These are phyloP conservation scores for Rhododendron williamsianum DNA, from an alignment of 148 eudicot species.

Conservation along the genomic window DNA sequence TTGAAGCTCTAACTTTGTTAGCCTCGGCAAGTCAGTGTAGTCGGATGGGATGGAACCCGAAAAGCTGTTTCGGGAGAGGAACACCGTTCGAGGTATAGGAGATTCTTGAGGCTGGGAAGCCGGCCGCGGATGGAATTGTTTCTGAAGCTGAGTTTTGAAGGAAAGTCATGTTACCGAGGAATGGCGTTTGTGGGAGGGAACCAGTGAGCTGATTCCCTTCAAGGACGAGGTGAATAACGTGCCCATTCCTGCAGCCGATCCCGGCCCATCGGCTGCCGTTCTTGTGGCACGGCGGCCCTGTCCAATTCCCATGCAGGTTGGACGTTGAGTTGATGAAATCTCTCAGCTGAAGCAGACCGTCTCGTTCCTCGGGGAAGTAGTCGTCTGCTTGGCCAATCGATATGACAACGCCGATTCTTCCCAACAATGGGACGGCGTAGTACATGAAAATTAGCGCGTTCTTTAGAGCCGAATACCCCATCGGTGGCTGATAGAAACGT, in stretches of 20 bases:
- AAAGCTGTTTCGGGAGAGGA: conserved; percentile 33
- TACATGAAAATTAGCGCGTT: background rate
- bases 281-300: conserved; percentile 38
- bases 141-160: conserved; percentile 32
- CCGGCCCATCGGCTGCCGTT: conserved; percentile 37
- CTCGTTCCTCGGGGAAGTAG: conserved; percentile 30
- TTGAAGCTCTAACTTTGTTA: conserved; percentile 29
- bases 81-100: conserved; percentile 25
- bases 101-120: conserved; percentile 32
- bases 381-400: background rate
- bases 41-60: conserved; percentile 33
- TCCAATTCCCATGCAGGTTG: conserved; percentile 41
- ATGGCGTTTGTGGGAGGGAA: conserved; percentile 23
- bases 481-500: background rate
- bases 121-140: conserved; percentile 32
- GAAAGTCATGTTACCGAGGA: conserved; percentile 25
- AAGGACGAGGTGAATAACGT: conserved; percentile 28
- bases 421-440: background rate
- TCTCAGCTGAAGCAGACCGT: conserved; percentile 33
- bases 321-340: conserved; percentile 20
- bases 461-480: background rate
- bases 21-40: conserved; percentile 23
- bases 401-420: background rate
- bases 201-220: conserved; percentile 34
- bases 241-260: conserved; percentile 31